Evolutionary conservation across 495 filamentous ascomycete species (phyloP).

Genomic region (Aspergillus hancockii): DNA sequence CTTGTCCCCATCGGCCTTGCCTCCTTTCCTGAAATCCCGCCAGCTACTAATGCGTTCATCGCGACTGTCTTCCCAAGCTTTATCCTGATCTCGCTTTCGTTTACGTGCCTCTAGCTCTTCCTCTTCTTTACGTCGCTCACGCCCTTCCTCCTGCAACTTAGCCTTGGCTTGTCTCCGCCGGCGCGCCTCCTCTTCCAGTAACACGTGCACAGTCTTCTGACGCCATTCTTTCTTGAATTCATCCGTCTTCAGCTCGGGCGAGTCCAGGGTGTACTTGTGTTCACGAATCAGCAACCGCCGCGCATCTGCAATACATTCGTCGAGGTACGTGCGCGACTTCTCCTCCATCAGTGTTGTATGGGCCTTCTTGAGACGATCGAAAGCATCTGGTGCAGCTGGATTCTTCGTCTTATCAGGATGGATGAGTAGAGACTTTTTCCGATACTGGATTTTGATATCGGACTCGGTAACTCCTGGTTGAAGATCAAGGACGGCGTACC

Average conservation of each 20-base stretch:
- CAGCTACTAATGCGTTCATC: constrained; percentile 92
- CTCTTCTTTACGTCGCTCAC: constrained; percentile 83
- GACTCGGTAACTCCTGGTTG: constrained; percentile 93
- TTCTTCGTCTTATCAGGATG: constrained; percentile 98
- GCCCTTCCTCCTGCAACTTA: constrained; percentile 93
- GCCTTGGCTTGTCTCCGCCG: constrained; percentile 85
- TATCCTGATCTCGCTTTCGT: constrained; percentile 88
- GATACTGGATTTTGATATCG: constrained; percentile 92
- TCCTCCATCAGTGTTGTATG: constrained; percentile 90
- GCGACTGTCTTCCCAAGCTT: constrained; percentile 89
- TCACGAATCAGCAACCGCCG: constrained; percentile 92
- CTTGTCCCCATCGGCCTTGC: constrained; percentile 47
- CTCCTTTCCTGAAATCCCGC: constrained; percentile 83
- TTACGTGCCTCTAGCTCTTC: constrained; percentile 86
- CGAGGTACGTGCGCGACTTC: constrained; percentile 80
- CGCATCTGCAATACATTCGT: constrained; percentile 94
- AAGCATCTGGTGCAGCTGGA: constrained; percentile 87
- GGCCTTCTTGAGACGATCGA: constrained; percentile 95
- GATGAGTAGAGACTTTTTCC: constrained; percentile 95
- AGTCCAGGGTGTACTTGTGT: constrained; percentile 88
- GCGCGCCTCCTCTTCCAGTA: constrained; percentile 90
- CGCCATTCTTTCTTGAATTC: constrained; percentile 84
- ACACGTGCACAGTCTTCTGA: constrained; percentile 85
- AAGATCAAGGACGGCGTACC: constrained; percentile 93
- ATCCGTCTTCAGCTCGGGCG: constrained; percentile 73